Evolutionary conservation across 805 yeast genomes (phyloP).

Genomic region (Candida tallmaniae): DNA sequence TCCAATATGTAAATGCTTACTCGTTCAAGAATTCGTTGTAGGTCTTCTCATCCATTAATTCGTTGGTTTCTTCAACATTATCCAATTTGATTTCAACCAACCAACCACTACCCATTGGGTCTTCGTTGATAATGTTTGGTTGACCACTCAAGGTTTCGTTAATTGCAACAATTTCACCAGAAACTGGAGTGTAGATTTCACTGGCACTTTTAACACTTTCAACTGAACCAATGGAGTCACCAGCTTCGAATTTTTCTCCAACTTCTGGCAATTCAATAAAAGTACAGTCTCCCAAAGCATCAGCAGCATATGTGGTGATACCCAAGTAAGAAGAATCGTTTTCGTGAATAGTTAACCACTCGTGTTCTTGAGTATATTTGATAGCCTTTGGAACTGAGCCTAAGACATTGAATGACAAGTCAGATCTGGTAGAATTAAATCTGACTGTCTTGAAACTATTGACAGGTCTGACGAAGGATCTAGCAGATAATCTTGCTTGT

Average conservation of each 20-base stretch:
- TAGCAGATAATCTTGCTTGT: neutral
- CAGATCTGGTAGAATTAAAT: neutral
- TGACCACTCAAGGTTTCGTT: slow-evolving; percentile 61
- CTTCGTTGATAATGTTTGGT: slow-evolving; percentile 78
- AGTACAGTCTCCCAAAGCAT: slow-evolving; percentile 95
- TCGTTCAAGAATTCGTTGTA: slow-evolving; percentile 53
- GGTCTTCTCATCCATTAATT: slow-evolving; percentile 49
- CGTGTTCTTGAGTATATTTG: slow-evolving; percentile 85
- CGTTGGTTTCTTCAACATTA: slow-evolving; percentile 33
- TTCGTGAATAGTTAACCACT: slow-evolving; percentile 84
- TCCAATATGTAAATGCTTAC: too few relatives aligned
- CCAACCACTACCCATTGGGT: slow-evolving; percentile 95
- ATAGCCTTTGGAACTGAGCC: slow-evolving; percentile 36
- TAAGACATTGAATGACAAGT: neutral
- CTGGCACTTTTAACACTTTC: slow-evolving; percentile 93
- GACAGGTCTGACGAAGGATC: neutral
- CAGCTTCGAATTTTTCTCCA: slow-evolving; percentile 55
- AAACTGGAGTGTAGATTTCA: slow-evolving; percentile 86
- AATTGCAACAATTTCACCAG: slow-evolving; percentile 69
- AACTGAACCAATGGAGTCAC: slow-evolving; percentile 87
- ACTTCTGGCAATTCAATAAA: slow-evolving; percentile 85
- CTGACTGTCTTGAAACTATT: neutral
- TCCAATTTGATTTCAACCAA: slow-evolving; percentile 68
- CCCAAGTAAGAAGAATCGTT: slow-evolving; percentile 86
- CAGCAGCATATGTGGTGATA: slow-evolving; percentile 91